Conservation (phyloP, 2,329 filamentous ascomycete species). For the Hirsutella minnesotensis region DNA sequence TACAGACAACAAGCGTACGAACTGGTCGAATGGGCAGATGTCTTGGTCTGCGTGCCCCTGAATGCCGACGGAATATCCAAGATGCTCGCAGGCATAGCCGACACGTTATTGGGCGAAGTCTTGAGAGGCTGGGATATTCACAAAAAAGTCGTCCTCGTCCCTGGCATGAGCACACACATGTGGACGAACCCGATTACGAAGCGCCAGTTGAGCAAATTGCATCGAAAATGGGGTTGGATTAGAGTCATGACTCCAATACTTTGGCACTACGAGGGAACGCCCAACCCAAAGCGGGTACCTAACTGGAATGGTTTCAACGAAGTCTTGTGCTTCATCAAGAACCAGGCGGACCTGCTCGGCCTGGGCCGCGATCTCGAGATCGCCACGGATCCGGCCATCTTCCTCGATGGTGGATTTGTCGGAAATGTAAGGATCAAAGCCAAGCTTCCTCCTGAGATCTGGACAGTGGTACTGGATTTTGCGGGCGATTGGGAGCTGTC, state of each 20-base stretch:
- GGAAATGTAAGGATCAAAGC: conserved; percentile 22
- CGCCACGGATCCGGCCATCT: conserved; percentile 26
- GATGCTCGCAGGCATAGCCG: conserved; percentile 77
- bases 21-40: conserved; percentile 76
- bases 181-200: conserved; percentile 86
- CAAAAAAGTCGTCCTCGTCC: conserved; percentile 75
- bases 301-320: conserved; percentile 58
- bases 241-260: conserved; percentile 69
- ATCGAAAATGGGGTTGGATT: conserved; percentile 78
- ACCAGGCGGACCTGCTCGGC: conserved; percentile 63
- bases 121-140: conserved; percentile 77
- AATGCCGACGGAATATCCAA: conserved; percentile 75
- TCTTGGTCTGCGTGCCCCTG: conserved; percentile 74
- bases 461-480: conserved; percentile 77
- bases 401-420: conserved; percentile 20
- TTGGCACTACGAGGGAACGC: conserved; percentile 59
- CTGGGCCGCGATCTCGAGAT: conserved; percentile 60
- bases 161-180: conserved; percentile 80
- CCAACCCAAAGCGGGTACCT: conserved; percentile 38
- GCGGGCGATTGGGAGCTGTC: conserved; percentile 87
- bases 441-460: conserved; percentile 70
- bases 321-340: conserved; percentile 62
- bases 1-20: conserved; percentile 44
- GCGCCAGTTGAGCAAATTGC: conserved; percentile 74
- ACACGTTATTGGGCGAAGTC: conserved; percentile 69